Percentiles rank a stretch among this genome's conserved stretches.
Conservation (phyloP, 1,139 yeast species). For the Magnusiomyces fungicola region DNA sequence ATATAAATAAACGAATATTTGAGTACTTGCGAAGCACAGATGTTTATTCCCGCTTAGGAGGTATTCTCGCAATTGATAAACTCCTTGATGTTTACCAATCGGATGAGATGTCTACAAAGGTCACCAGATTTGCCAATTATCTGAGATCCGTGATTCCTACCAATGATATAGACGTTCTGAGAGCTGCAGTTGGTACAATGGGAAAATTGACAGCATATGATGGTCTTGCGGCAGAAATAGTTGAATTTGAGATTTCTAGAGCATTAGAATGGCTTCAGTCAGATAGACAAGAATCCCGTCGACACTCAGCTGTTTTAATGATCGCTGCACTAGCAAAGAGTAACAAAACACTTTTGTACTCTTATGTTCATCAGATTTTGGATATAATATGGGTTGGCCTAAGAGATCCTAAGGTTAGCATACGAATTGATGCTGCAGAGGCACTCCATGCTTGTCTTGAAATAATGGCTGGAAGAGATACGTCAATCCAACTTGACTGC, state of each 20-base stretch:
- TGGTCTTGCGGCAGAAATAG: conserved; percentile 85
- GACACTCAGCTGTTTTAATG: conserved; percentile 87
- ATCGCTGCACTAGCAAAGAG: conserved; percentile 78
- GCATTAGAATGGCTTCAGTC: conserved; percentile 87
- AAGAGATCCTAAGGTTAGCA: conserved; percentile 65
- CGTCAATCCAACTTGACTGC: conserved; percentile 66
- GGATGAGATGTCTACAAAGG: conserved; percentile 78
- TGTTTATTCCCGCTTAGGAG: conserved; percentile 71
- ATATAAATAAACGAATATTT: conserved; percentile 79
- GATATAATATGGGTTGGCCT: conserved; percentile 85
- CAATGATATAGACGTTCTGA: conserved; percentile 76
- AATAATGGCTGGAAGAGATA: conserved; percentile 73
- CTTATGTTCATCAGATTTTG: conserved; percentile 69
- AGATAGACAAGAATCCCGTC: conserved; percentile 67
- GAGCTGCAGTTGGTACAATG: conserved; percentile 74
- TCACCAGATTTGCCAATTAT: conserved; percentile 85
- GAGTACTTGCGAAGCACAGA: conserved; percentile 76
- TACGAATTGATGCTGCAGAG: conserved; percentile 77
- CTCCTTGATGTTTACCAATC: conserved; percentile 70
- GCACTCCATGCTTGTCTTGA: conserved; percentile 71
- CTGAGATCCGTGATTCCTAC: conserved; percentile 74
- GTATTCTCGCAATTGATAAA: conserved; percentile 83
- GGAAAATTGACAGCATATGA: conserved; percentile 89
- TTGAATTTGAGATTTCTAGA: conserved; percentile 82
- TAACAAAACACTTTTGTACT: conserved; percentile 77